phyloP scores from a whole-genome alignment of 257 asterid species.

The Plantago elongata region DNA sequence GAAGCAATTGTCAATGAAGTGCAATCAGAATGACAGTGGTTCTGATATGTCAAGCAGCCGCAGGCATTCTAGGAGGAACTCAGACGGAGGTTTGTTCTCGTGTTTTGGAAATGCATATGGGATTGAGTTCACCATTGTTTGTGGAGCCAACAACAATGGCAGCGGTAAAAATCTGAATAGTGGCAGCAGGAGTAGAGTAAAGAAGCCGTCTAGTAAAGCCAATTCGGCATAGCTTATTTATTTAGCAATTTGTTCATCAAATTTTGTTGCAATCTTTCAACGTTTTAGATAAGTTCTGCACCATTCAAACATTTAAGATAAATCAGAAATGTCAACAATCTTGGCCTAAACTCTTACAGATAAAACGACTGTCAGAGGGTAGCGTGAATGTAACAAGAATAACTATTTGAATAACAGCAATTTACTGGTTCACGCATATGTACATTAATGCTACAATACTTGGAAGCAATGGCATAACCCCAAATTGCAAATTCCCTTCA shows the following conservation, averaged over 20 bases:
- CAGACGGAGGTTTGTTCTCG: conserved; percentile 38
- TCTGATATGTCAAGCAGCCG: conserved; percentile 26
- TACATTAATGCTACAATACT: too few species aligned
- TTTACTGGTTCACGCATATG: too few species aligned
- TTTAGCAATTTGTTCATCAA: background rate
- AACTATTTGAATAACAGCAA: too few species aligned
- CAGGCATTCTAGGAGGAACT: conserved; percentile 31
- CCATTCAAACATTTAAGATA: too few species aligned
- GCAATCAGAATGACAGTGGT: background rate
- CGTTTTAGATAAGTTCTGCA: too few species aligned
- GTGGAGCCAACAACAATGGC: conserved; percentile 37
- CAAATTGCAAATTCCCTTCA: too few species aligned
- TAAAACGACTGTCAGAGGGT: too few species aligned
- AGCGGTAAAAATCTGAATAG: conserved; percentile 18
- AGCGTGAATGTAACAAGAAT: too few species aligned
- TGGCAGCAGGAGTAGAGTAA: conserved; percentile 28
- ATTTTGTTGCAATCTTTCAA: too few species aligned
- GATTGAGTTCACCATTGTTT: conserved; percentile 56
- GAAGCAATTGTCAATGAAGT: conserved; percentile 18
- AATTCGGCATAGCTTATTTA: conserved; percentile 26
- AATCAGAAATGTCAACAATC: too few species aligned
- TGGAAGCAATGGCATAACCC: too few species aligned
- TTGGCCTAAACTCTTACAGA: too few species aligned
- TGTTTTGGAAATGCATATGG: conserved; percentile 61
- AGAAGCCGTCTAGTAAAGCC: conserved; percentile 25